These are phyloP conservation scores for Yamadazyma songkhlaensis DNA, from an alignment of 1,139 yeast species.

Conservation along the genomic window DNA sequence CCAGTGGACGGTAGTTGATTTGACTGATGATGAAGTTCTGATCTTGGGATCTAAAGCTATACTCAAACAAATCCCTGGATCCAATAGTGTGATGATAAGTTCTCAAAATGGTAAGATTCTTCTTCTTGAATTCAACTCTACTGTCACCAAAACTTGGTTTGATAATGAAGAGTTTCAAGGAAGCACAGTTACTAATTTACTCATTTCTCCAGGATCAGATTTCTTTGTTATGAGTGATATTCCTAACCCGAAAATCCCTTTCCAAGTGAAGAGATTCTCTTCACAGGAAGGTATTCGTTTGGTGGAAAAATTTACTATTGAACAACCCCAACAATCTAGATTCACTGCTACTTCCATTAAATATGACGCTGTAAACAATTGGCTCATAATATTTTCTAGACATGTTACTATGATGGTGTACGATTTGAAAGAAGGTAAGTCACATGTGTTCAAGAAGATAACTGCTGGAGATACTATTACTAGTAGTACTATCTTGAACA, in stretches of 20 bases:
- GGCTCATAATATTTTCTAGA: slow-evolving; percentile 68
- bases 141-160: slow-evolving; percentile 19
- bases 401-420: slow-evolving; percentile 64
- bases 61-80: slow-evolving; percentile 42
- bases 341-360: slow-evolving; percentile 61
- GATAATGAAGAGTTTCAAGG: slow-evolving; percentile 16
- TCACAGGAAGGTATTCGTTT: slow-evolving; percentile 13
- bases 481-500: slow-evolving; percentile 40
- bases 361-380: slow-evolving; percentile 33
- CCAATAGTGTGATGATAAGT: slow-evolving; percentile 45
- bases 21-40: slow-evolving; percentile 31
- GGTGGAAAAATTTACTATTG: slow-evolving; percentile 17
- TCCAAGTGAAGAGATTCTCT: slow-evolving; percentile 43
- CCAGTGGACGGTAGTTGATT: slow-evolving; percentile 28
- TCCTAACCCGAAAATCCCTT: slow-evolving; percentile 62
- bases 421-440: slow-evolving; percentile 24
- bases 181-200: slow-evolving; percentile 55
- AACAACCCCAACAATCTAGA: slow-evolving; percentile 41
- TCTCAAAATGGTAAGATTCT: slow-evolving; percentile 53
- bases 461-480: slow-evolving; percentile 78
- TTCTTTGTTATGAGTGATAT: slow-evolving; percentile 50
- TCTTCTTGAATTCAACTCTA: slow-evolving; percentile 36
- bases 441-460: slow-evolving; percentile 47
- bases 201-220: slow-evolving; percentile 23
- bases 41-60: slow-evolving; percentile 15